Evolutionary conservation across 257 asterid species (phyloP), one percentile per base, ranked within the genome.

Genomic region (Datura wrightii): DNA sequence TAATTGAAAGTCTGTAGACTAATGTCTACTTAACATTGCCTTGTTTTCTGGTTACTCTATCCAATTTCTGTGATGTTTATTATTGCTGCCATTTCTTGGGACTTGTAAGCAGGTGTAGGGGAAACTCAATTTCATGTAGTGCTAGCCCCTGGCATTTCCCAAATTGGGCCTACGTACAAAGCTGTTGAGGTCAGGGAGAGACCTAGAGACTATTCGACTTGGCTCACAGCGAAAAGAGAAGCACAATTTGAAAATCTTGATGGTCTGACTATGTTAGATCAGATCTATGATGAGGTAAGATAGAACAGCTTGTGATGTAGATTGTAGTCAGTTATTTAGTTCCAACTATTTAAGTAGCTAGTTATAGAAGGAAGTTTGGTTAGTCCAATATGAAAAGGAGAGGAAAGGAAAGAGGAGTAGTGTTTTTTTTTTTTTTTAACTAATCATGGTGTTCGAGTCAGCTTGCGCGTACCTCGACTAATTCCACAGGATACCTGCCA

Each of bases 161-260:
- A 98, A 70, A 84, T 93, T 59, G 99, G 98, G 83, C 71, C 90
- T 44, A 88, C 85, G 13, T 94, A 90, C 90, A 93, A 87, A 87
- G 93, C 97, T 84, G 91, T 85, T 88, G 89, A 95, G 31, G 97
- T 91, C 83, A 93, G 83, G 89, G 83, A 88, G 82, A 79, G 85
- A 46, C 66, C 46, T 39, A 56, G 39, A 50, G 84, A 79, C 74
- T 48, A 34, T 83, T 80, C 89, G 48, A 95, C 97, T 10, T 90
- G 93, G 97, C 92, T 95, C 82, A 94, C 96, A 54, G 97, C 97
- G 82, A 89, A 91, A 70, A 89, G 91, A 84, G 93, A 89, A 79
- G 82, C 91, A 72, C 88, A 69, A 48, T 85, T 16, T 84, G 91
- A 86, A 85, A 87, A 89, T 84, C 94, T 95, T 63, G 97, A 94